Percentiles rank a stretch among this genome's conserved stretches.
These are phyloP conservation scores for Termitomyces sp. DNA, from an alignment of 768 basidiomycete genomes.

Conservation along the genomic window DNA sequence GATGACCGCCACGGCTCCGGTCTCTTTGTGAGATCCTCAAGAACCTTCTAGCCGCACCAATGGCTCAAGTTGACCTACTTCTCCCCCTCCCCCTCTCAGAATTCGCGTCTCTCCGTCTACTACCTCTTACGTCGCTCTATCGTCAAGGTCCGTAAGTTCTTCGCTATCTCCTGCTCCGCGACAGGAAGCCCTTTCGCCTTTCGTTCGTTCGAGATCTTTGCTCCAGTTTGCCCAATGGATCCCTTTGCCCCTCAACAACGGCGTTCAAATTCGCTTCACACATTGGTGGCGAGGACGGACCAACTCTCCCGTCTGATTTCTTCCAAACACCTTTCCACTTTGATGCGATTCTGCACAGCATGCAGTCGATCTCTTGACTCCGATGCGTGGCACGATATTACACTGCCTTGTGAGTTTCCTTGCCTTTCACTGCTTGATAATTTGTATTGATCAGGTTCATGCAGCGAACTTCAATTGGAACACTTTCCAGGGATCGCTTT, in stretches of 20 bases:
- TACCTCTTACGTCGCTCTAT: constrained; percentile 14
- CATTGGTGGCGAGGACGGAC: constrained; percentile 13
- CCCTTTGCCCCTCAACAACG: constrained; percentile 28
- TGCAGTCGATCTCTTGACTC: constrained; percentile 55
- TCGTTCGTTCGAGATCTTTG: constrained; percentile 45
- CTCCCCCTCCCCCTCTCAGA: constrained; percentile 11
- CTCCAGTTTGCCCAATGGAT: constrained; percentile 34
- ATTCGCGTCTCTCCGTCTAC: not conserved
- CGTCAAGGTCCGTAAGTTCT: constrained; percentile 33
- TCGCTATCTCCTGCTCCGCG: constrained; percentile 45
- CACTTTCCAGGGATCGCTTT: constrained; percentile 34
- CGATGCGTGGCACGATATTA: constrained; percentile 47
- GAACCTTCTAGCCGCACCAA: constrained; percentile 59
- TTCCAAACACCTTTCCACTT: constrained; percentile 52
- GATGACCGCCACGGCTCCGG: constrained; percentile 81
- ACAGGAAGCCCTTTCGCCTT: constrained; percentile 35
- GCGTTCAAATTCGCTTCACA: constrained; percentile 11
- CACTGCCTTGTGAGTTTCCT: constrained; percentile 42
- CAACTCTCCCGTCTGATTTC: constrained; percentile 31
- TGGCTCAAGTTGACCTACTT: constrained; percentile 28
- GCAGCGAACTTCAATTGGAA: constrained; percentile 32
- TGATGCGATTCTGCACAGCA: constrained; percentile 52
- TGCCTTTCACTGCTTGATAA: not conserved
- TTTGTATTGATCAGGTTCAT: not conserved
- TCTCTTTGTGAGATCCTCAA: constrained; percentile 72